Base-by-base conservation (phyloP, 108 stramenopile genomes). In the Phaeodactylum tricornutum region DNA sequence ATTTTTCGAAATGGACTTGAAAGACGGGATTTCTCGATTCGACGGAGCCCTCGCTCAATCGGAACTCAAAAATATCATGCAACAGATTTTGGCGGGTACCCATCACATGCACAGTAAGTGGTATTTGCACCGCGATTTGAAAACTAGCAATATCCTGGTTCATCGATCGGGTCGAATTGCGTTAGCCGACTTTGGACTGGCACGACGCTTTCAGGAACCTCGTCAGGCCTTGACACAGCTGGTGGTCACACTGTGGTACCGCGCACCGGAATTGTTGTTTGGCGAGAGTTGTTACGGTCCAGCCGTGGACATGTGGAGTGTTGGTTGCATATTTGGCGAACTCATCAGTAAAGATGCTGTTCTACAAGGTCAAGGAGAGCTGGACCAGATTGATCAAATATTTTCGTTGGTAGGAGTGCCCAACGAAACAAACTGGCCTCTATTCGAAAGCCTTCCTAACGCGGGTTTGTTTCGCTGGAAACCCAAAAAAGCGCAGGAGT, bases 311-410 rank as follows among this genome's bases (percentile, higher is more conserved):
- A 76, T 93, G 56, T 97, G 96, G 96, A 92, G 76, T 43, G 53
- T 96, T 20, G 96, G 98, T 1, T 99, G 98, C 50, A 96, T 98
- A 43, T 93, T 98, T 66, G 97, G 94, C 0, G 98, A 98, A 67
- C 65, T 97, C 24, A 69, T 97, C 22, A 71, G 75, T 17, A 81
- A 91, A 45, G 67, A 74, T n/a, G 90, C 94, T 4, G 72, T 96
- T 9, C 67, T 99, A 55, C 83, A 92, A 37, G 96, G 98, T 26
- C 69, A 90, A 52, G 91, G 93, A 11, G 93, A 96, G 59, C 55
- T 97, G 35, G 93, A 99, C 57, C 98, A 99, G 69, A 83, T 99
- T 47, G 75, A 89, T 37, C 87, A 96, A 43, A 94, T 95, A 43
- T 97, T 97, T 62, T 47, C 68, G 40, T 61, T 96, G 43, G 45